phyloP scores from a whole-genome alignment of 257 asterid species.

The Haberlea rhodopensis region DNA sequence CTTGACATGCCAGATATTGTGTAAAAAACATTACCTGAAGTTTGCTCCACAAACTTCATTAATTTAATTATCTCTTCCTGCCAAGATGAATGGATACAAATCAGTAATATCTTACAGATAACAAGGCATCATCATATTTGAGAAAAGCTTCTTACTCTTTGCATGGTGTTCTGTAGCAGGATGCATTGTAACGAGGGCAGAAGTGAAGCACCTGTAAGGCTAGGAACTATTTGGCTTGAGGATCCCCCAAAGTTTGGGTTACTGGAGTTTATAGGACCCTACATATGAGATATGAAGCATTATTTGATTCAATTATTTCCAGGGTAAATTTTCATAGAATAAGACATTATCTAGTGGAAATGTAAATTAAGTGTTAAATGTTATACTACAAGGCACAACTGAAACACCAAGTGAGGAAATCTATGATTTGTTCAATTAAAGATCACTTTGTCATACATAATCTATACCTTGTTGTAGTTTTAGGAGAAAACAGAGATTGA shows the following conservation, averaged over 20 bases:
- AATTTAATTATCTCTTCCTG: conserved; percentile 79
- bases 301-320: neutral
- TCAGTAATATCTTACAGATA: conserved; percentile 33
- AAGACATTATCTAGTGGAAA: neutral
- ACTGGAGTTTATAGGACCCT: conserved; percentile 52
- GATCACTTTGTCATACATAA: too few relatives aligned
- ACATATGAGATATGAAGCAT: conserved; percentile 28
- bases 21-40: conserved; percentile 55
- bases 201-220: conserved; percentile 53
- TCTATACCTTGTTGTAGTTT: too few relatives aligned
- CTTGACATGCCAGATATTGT: neutral
- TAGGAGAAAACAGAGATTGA: too few relatives aligned
- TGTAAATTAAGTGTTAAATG: neutral
- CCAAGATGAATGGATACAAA: conserved; percentile 26
- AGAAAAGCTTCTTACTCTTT: conserved; percentile 55
- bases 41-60: conserved; percentile 77
- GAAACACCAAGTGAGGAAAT: neutral
- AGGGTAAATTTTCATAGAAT: neutral
- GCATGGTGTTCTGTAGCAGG: conserved; percentile 74
- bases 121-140: conserved; percentile 15
- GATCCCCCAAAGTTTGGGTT: conserved; percentile 49
- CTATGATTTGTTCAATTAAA: neutral
- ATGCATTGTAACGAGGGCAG: conserved; percentile 75
- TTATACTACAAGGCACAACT: neutral
- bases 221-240: conserved; percentile 39